Evolutionary conservation across 768 basidiomycete genomes (phyloP), one percentile per base, ranked within the genome.

Genomic region (Pleurotus eryngii): DNA sequence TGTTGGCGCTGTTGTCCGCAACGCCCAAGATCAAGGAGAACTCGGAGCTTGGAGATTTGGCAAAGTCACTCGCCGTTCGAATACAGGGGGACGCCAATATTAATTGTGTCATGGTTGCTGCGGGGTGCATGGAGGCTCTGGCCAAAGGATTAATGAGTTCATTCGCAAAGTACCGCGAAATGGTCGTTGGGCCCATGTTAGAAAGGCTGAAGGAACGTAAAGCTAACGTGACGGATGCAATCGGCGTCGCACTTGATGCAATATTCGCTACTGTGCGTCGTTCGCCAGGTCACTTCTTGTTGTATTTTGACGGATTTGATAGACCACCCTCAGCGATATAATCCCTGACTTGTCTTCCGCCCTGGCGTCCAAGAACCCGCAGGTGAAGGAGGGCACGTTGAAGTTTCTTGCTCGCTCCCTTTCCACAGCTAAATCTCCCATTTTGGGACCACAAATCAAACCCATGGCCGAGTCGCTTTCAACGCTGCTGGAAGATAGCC

Each of bases 181-280:
- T 72, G 1, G 80, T 92, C 4, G 83, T 97, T 38, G 79, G 86
- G 46, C 85, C 81, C 4, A 86, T 95, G 81, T 65, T 99, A 54
- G 95, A 93, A 60, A 79, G 95, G 61, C 67, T 97, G 70, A 99
- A 99, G 75, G 97, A 99, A 73, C 80, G 95, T 65, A 99, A 99
- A 69, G 80, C 80, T 18, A 92, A 78, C 63, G 95, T 98, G 9
- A 89, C 91, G 3, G 97, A 98, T 67, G 82, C 89, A 3, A 86
- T 99, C 46, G 93, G 91, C 8, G 77, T 79, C 35, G 92, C 95
- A 5, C 73, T 99, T 39, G 95, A 99, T 73, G 95, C 92, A 3
- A 79, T 95, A 35, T 97, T 95, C 63, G 68, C 76, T 5, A 89
- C 90, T 37, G 95, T 97, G 68, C 70, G 87, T 72, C 46, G 24